phyloP scores from a whole-genome alignment of 1,284 basidiomycete species.

The Albatrellus sp. region DNA sequence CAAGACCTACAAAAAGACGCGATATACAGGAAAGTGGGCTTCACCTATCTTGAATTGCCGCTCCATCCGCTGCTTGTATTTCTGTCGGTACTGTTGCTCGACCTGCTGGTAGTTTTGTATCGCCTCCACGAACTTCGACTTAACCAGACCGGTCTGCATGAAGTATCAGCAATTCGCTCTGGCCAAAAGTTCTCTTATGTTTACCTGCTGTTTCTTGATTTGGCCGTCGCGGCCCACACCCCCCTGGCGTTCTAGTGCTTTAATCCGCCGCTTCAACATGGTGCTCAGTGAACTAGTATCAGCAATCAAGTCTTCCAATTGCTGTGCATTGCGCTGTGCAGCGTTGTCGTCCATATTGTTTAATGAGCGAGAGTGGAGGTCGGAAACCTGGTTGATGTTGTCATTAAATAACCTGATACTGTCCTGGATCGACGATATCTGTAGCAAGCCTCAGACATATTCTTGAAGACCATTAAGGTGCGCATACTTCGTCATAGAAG shows the following conservation, averaged over 20 bases:
- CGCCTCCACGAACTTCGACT: slow-evolving; percentile 77
- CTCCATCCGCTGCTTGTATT: slow-evolving; percentile 91
- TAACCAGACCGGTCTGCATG: slow-evolving; percentile 57
- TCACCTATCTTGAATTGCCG: slow-evolving; percentile 90
- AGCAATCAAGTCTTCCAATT: slow-evolving; percentile 63
- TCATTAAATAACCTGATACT: slow-evolving; percentile 56
- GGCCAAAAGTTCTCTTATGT: too few relatives aligned
- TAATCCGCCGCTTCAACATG: slow-evolving; percentile 68
- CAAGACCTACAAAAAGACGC: neutral
- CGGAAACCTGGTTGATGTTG: slow-evolving; percentile 56
- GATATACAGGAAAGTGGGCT: slow-evolving; percentile 13
- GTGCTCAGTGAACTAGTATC: slow-evolving; percentile 70
- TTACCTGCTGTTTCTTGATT: slow-evolving; percentile 74
- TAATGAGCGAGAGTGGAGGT: slow-evolving; percentile 64
- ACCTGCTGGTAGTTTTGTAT: slow-evolving; percentile 82
- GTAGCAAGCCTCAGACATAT: neutral
- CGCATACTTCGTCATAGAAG: slow-evolving; percentile 64
- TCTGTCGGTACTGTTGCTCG: slow-evolving; percentile 86
- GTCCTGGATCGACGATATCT: slow-evolving; percentile 71
- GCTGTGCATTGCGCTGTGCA: slow-evolving; percentile 45
- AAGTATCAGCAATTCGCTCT: neutral
- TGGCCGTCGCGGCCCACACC: slow-evolving; percentile 68
- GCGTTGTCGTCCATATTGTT: slow-evolving; percentile 68
- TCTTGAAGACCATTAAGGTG: neutral
- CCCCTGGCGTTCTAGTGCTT: slow-evolving; percentile 63